Evolutionary conservation across 139 green algal species (phyloP), one percentile per base, ranked within the genome.

Genomic region (Chlamydomonas sp.): DNA sequence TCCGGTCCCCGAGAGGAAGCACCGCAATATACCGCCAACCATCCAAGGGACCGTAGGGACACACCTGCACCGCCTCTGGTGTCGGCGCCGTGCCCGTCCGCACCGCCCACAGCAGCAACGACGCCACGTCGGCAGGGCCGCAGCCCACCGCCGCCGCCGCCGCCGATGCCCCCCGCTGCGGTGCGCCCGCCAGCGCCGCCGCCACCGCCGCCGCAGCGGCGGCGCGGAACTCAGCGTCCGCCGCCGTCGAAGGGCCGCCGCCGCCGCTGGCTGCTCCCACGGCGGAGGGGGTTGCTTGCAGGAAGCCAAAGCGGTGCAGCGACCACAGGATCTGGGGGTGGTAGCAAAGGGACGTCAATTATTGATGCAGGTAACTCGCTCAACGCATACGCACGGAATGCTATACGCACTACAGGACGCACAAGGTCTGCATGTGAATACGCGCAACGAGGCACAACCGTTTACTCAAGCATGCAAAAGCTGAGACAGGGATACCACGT

Each of bases 101-200:
- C 62, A 81, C 83, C 15, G 74, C 73, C 83, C 83, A 88, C 83
- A 88, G 73, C 83, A 88, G 73, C 74, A 88, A 74, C 49, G 83
- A 88, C 4, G 63, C 57, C 74, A 82, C 17, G 14, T 88, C 83
- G 0, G 49, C 74, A 5, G 57, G 3, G 2, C 12, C 10, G 49
- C 73, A 20, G 15, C 16, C 69, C 16, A 8, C 69, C 69, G 20
- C 69, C 69, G 20, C 12, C 69, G 5, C 69, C 57, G 57, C 75
- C 57, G 57, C 8, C 18, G 7, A 5, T 5, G 20, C 5, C 57
- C 10, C 49, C 8, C 57, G 57, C 75, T 20, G 10, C 75, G 58
- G 10, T 58, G 6, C 9, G 7, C 75, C 57, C 75, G 8, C 49
- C 15, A 3, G 49, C 4, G 14, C 60, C 60, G 77, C 77, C 60